These are phyloP conservation scores for Diaporthe citri DNA, from an alignment of 2,329 filamentous ascomycete genomes.

Conservation along the genomic window DNA sequence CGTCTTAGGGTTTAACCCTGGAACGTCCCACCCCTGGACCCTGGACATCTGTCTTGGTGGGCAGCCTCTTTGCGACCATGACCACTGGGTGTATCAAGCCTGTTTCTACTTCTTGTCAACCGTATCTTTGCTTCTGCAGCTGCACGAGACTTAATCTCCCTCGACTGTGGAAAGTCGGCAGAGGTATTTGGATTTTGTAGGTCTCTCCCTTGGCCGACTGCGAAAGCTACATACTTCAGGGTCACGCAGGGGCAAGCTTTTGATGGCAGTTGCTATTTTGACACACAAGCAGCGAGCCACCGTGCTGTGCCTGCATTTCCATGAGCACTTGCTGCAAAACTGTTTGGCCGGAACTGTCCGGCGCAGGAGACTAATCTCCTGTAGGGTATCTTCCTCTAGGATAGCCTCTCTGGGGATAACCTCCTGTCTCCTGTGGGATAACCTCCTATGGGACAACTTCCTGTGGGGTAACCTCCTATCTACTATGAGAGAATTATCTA, in stretches of 20 bases:
- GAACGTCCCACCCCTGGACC: neutral
- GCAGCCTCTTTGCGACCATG: too few species aligned
- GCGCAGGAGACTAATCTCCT: neutral
- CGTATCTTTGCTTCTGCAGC: neutral
- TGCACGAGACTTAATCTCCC: neutral
- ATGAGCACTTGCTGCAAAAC: neutral
- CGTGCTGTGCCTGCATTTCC: neutral
- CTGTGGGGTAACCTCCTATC: too few species aligned
- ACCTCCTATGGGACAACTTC: too few species aligned
- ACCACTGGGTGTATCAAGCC: too few species aligned
- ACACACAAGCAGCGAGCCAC: neutral
- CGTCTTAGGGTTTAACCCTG: neutral
- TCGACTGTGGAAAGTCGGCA: neutral
- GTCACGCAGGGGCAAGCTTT: neutral
- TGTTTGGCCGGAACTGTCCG: neutral
- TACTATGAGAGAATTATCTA: too few species aligned
- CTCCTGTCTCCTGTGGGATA: neutral
- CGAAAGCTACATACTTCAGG: neutral
- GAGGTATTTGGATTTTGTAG: too few species aligned
- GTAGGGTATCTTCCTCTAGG: too few species aligned
- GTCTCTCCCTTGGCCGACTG: neutral
- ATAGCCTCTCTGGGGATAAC: neutral
- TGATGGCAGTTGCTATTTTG: neutral
- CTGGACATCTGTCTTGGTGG: neutral
- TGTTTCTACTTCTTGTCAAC: neutral